These are phyloP conservation scores for Bimuria novae-zelandiae DNA, from an alignment of 2,329 filamentous ascomycete species.

Conservation along the genomic window DNA sequence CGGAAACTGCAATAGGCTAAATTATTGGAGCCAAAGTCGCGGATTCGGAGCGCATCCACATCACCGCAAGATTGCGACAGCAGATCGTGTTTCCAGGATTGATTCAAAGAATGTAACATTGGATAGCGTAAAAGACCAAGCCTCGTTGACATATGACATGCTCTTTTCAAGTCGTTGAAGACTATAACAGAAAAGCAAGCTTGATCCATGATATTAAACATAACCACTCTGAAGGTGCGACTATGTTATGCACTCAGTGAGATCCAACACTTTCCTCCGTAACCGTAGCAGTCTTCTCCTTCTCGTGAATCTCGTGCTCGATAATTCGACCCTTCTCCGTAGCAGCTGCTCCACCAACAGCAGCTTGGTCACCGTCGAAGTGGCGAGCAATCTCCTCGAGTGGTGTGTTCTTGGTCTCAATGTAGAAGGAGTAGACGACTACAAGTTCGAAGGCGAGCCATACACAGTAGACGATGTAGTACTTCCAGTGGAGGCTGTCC, in stretches of 20 bases:
- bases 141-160: not conserved
- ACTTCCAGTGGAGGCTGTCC: conserved; percentile 47
- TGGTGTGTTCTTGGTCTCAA: conserved; percentile 29
- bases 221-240: not conserved
- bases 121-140: not conserved
- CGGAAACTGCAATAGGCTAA: no score
- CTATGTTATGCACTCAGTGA: not conserved
- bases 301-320: conserved; percentile 25
- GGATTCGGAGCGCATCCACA: no score
- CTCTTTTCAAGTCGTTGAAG: no score
- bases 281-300: conserved; percentile 17
- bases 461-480: conserved; percentile 49
- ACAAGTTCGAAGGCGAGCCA: conserved; percentile 40
- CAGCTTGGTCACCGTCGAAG: conserved; percentile 44
- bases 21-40: no score
- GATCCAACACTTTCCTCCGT: conserved; percentile 18
- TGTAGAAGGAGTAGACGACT: conserved; percentile 36
- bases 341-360: conserved; percentile 41
- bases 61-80: no score
- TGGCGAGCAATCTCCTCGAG: conserved; percentile 32
- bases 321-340: conserved; percentile 39
- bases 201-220: no score
- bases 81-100: not conserved
- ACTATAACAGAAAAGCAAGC: no score
- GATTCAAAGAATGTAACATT: not conserved